Base-by-base conservation (phyloP, 2,329 filamentous ascomycete species). In the Fusarium oxysporum region DNA sequence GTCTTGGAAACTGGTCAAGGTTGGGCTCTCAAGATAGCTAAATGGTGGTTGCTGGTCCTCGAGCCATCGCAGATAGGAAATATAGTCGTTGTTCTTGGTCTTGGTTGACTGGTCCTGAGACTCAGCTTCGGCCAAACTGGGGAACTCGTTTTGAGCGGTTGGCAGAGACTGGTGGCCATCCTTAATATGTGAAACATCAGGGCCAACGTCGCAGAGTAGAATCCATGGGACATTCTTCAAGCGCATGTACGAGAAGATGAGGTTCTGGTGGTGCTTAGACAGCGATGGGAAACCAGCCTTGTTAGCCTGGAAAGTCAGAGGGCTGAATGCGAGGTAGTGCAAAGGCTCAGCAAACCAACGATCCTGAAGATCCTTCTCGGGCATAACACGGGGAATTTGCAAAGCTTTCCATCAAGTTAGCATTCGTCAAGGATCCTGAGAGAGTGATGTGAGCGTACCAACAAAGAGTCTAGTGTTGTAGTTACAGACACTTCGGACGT, bases 31-130 rank as follows among this genome's bases (percentile, higher is more conserved):
- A 8, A 90, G 82, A 11, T 81, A 80, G 1, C 84, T 83, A 62
- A 87, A 84, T 1, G 91, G 86, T 13, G 92, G 91, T 78, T 98
- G 96, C 65, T 93, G 93, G 53, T 90, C 88, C 81, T 98, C 95
- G 2, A 99, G 85, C 82, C 96, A 92, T 72, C 92, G 89, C 66
- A 99, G 85, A 79, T 99, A 99, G 8, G 90, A 91, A 33, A 97
- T 85, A 79, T 97, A 83, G 30, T 81, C 77, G 56, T 73, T 73
- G 4, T 41, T 44, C 33, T 71, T 73, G 28, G 51, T 68, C 12
- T 79, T 74, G 43, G 65, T 17, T 62, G 77, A 62, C 10, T 69
- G 64, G 35, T 79, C 82, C 21, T 88, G 84, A 17, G 71, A 37
- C 38, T 71, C 71, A 11, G 92, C 90, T 79, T 96, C 92, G 7